Conservation (phyloP, 2,329 filamentous ascomycete species). For the Ophiobolus disseminans region DNA sequence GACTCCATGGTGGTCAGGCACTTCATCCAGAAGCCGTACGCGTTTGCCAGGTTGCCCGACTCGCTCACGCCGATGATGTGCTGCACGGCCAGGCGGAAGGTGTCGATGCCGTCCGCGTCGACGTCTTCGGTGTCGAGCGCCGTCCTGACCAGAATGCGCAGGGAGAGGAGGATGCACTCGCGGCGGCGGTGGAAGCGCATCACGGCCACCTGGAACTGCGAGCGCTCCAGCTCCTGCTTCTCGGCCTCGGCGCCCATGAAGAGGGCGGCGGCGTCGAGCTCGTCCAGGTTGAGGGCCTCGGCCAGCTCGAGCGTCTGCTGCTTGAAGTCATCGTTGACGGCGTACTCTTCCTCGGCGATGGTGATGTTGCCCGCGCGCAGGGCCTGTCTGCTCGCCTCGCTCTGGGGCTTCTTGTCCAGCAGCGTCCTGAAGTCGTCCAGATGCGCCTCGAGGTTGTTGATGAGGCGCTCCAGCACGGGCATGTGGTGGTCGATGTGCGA, state of each 20-base stretch:
- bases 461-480: slow-evolving; percentile 72
- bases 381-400: slow-evolving; percentile 74
- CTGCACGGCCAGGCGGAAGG: slow-evolving; percentile 37
- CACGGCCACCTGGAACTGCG: slow-evolving; percentile 78
- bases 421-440: slow-evolving; percentile 72
- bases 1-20: slow-evolving; percentile 79
- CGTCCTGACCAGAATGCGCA: slow-evolving; percentile 79
- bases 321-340: slow-evolving; percentile 86
- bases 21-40: slow-evolving; percentile 71
- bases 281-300: slow-evolving; percentile 89
- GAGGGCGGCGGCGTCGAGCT: slow-evolving; percentile 79
- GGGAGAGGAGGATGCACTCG: slow-evolving; percentile 80
- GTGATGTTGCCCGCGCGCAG: slow-evolving; percentile 72
- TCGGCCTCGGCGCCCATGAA: slow-evolving; percentile 77
- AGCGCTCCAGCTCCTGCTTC: slow-evolving; percentile 71
- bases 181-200: slow-evolving; percentile 89
- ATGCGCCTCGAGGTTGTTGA: slow-evolving; percentile 69
- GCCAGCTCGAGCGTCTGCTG: slow-evolving; percentile 81
- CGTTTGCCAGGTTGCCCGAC: slow-evolving; percentile 58
- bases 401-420: slow-evolving; percentile 77
- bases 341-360: slow-evolving; percentile 75
- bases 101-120: slow-evolving; percentile 30
- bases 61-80: slow-evolving; percentile 64
- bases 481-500: slow-evolving; percentile 75
- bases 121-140: slow-evolving; percentile 55